Evolutionary conservation across 768 basidiomycete genomes (phyloP).

Genomic region (Lentinula aciculospora): DNA sequence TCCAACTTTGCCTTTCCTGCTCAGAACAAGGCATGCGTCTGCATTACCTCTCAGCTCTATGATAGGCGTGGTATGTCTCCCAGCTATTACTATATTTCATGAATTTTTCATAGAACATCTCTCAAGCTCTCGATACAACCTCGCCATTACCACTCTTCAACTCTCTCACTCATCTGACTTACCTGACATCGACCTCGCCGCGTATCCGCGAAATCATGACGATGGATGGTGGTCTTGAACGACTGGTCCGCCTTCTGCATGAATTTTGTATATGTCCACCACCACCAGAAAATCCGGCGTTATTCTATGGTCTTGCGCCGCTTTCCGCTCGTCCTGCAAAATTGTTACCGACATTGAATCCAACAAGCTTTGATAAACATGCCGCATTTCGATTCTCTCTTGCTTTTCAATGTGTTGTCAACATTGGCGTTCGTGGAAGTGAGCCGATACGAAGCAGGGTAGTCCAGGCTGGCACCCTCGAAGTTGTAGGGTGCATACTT

Average conservation of each 20-base stretch:
- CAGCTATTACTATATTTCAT: conserved; percentile 3
- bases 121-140: conserved; percentile 46
- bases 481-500: conserved; percentile 89
- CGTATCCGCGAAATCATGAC: conserved; percentile 98
- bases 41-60: conserved; percentile 91
- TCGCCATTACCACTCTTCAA: conserved; percentile 74
- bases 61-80: conserved; percentile 80
- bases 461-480: conserved; percentile 90
- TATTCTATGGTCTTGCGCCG: conserved; percentile 74
- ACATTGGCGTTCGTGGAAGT: conserved; percentile 93
- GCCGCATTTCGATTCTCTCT: conserved; percentile 86
- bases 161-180: conserved; percentile 92
- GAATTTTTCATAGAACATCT: conserved; percentile 5
- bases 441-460: conserved; percentile 89
- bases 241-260: conserved; percentile 86
- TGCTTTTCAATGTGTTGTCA: conserved; percentile 95
- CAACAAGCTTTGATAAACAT: conserved; percentile 69
- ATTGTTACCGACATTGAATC: conserved; percentile 57
- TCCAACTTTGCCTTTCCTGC: conserved; percentile 93
- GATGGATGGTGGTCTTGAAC: conserved; percentile 94
- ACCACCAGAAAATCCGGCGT: conserved; percentile 69
- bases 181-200: conserved; percentile 95
- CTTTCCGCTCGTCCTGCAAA: conserved; percentile 53
- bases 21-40: conserved; percentile 93
- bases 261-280: conserved; percentile 84